A percentile compares a stretch with the other conserved stretches of the same genome.
Evolutionary conservation across 345 rosid species (phyloP).

Genomic region (Rubroshorea leprosula): DNA sequence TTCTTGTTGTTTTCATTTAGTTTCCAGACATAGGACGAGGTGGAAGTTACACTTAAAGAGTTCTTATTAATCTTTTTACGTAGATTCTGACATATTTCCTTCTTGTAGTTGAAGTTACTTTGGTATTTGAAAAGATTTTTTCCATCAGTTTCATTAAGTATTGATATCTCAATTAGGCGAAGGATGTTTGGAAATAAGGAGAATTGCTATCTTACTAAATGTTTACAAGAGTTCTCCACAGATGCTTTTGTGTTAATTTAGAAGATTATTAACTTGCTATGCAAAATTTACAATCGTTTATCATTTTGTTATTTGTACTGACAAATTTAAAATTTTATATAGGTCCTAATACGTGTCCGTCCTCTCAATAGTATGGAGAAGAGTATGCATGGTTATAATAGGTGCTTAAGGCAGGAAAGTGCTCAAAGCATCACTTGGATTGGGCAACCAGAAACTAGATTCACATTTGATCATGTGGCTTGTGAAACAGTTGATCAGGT

Average conservation of each 20-base stretch:
- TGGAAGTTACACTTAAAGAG: neutral
- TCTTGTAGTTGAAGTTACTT: too few relatives aligned
- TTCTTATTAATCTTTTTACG: too few relatives aligned
- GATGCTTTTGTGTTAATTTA: neutral
- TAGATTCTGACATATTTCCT: too few relatives aligned
- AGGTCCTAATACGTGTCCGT: slow-evolving; percentile 83
- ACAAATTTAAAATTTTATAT: slow-evolving; percentile 11
- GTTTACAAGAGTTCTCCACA: neutral
- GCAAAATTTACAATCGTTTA: neutral
- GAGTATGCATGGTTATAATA: slow-evolving; percentile 54
- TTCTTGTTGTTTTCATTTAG: neutral
- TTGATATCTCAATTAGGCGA: neutral
- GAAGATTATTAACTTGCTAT: neutral
- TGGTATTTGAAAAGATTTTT: neutral
- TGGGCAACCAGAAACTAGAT: slow-evolving; percentile 86
- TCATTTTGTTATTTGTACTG: neutral
- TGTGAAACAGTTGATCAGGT: slow-evolving; percentile 96
- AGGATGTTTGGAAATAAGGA: neutral
- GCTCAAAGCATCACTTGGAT: slow-evolving; percentile 72
- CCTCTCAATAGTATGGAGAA: slow-evolving; percentile 86
- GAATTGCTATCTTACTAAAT: neutral
- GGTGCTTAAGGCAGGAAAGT: slow-evolving; percentile 93
- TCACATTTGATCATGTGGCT: slow-evolving; percentile 85
- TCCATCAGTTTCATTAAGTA: neutral
- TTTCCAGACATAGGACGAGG: neutral